phyloP scores from a whole-genome alignment of 2,329 filamentous ascomycete genomes.

The Pseudocercospora fijiensis region DNA sequence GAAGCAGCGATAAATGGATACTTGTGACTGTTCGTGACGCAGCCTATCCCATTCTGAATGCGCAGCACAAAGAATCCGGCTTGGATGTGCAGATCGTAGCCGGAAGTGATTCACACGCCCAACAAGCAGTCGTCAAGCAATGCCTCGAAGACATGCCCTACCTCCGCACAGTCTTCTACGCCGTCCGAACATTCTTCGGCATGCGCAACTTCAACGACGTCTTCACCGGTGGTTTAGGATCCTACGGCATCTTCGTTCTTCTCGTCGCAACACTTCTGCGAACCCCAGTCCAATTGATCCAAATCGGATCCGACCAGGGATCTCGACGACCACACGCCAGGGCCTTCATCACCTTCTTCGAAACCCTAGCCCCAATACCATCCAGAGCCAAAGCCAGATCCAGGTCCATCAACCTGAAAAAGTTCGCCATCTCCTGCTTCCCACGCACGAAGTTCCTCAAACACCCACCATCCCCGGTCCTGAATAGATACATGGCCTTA shows the following conservation, averaged over 20 bases:
- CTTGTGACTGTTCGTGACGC: conserved; percentile 26
- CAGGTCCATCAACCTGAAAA: conserved; percentile 43
- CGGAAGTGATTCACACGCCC: conserved; percentile 42
- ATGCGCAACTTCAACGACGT: conserved; percentile 52
- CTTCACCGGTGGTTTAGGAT: conserved; percentile 51
- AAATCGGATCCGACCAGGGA: conserved; percentile 8
- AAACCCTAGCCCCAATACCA: not conserved
- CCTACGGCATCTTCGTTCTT: conserved; percentile 59
- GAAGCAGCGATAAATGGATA: not conserved
- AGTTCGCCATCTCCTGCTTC: conserved; percentile 52
- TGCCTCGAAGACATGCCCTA: conserved; percentile 53
- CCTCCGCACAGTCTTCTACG: conserved; percentile 51
- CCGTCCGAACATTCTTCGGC: conserved; percentile 53
- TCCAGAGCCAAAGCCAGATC: not conserved
- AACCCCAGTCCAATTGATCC: not conserved
- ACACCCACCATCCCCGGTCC: conserved; percentile 16
- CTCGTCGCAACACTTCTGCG: conserved; percentile 51
- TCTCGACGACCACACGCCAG: not conserved
- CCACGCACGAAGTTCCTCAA: conserved; percentile 42
- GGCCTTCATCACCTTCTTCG: conserved; percentile 17
- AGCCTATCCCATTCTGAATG: conserved; percentile 44
- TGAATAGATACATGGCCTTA: conserved; percentile 14
- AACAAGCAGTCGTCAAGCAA: conserved; percentile 46
- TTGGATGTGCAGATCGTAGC: conserved; percentile 55
- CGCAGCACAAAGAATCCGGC: conserved; percentile 49